These are phyloP conservation scores for Botrytis deweyae DNA, from an alignment of 2,329 filamentous ascomycete genomes.

Conservation along the genomic window DNA sequence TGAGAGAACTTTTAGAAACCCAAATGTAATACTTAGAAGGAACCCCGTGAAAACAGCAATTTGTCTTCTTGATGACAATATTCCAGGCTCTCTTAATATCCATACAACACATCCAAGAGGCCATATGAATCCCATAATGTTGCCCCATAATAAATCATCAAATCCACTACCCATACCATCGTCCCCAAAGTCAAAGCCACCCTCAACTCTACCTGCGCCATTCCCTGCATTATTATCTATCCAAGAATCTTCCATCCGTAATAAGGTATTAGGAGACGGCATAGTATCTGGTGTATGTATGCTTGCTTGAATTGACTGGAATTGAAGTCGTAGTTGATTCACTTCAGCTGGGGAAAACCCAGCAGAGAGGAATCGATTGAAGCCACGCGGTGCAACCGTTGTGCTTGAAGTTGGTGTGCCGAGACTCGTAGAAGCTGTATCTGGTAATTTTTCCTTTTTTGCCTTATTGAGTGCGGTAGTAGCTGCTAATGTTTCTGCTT, in stretches of 20 bases:
- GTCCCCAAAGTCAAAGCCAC: constrained; percentile 42
- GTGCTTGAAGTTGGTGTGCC: constrained; percentile 36
- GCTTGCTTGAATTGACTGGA: constrained; percentile 77
- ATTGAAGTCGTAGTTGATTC: constrained; percentile 81
- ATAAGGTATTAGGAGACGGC: constrained; percentile 74
- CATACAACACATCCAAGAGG: constrained; percentile 83
- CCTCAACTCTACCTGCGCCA: constrained; percentile 41
- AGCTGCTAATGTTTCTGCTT: constrained; percentile 55
- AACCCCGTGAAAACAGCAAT: constrained; percentile 86
- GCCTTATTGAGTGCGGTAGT: constrained; percentile 27
- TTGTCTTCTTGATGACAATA: constrained; percentile 81
- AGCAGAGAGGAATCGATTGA: constrained; percentile 77
- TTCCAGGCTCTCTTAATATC: constrained; percentile 81
- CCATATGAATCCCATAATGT: constrained; percentile 93
- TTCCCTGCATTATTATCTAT: constrained; percentile 65
- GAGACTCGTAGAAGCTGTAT: constrained; percentile 22
- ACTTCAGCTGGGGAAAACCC: constrained; percentile 85
- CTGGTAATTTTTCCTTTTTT: constrained; percentile 22
- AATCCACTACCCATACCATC: constrained; percentile 50
- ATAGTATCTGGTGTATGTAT: constrained; percentile 86
- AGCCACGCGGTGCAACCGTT: constrained; percentile 68
- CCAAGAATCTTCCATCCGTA: constrained; percentile 84
- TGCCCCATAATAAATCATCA: constrained; percentile 84
- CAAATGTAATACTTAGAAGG: constrained; percentile 74
- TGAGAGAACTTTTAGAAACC: constrained; percentile 53